A percentile compares a stretch with the other conserved stretches of the same genome.
Conservation (phyloP, 2,329 filamentous ascomycete genomes). For the Metarhizium anisopliae region DNA sequence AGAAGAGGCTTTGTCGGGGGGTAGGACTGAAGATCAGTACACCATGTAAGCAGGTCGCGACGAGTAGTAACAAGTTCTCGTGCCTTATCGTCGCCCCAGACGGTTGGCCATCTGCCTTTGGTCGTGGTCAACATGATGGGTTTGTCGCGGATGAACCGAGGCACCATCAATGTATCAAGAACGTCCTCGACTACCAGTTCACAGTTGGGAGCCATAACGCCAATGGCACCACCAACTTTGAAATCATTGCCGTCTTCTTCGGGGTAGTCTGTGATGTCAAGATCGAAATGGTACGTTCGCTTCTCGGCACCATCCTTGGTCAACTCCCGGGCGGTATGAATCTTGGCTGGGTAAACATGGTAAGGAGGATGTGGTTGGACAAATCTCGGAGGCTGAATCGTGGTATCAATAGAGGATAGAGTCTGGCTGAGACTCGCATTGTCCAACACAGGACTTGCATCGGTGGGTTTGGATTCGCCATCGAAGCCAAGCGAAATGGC, state of each 20-base stretch:
- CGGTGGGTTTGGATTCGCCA: conserved; percentile 10
- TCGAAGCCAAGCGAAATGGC: conserved; percentile 34
- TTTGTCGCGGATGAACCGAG: conserved; percentile 75
- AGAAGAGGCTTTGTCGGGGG: conserved; percentile 83
- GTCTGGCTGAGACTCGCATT: conserved; percentile 11
- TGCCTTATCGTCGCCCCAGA: conserved; percentile 87
- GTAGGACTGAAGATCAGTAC: conserved; percentile 85
- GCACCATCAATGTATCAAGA: conserved; percentile 72
- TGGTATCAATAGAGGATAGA: conserved; percentile 38
- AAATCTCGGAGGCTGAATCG: conserved; percentile 71
- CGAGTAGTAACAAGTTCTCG: conserved; percentile 84
- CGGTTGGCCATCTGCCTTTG: conserved; percentile 86
- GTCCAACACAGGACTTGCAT: conserved; percentile 22
- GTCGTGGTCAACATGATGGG: conserved; percentile 70
- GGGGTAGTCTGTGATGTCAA: conserved; percentile 93
- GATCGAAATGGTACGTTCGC: conserved; percentile 93
- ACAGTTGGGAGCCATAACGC: conserved; percentile 83
- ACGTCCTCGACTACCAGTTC: conserved; percentile 69
- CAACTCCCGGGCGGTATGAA: conserved; percentile 77
- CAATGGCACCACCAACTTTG: conserved; percentile 92
- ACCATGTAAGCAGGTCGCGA: conserved; percentile 91
- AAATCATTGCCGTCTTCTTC: conserved; percentile 80
- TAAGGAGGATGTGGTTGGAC: conserved; percentile 94
- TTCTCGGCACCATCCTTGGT: conserved; percentile 88
- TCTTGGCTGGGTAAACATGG: conserved; percentile 80